Base-by-base conservation (phyloP, 202 grass and related monocot genomes). In the Thinopyrum obtusiflorum region DNA sequence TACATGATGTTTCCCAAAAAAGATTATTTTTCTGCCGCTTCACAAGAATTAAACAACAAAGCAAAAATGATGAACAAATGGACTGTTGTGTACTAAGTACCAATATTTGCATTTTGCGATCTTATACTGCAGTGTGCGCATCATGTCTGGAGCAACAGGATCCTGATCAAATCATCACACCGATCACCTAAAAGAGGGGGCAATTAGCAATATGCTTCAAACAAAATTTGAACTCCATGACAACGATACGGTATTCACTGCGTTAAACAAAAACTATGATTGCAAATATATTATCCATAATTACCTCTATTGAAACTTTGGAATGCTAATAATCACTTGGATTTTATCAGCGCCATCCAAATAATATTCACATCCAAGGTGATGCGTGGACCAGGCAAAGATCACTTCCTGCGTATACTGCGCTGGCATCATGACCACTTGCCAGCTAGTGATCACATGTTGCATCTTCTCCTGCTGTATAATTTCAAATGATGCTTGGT, bases 271-370 rank as follows among this genome's bases (percentile, higher is more conserved):
- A 62, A 83, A 7, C 18, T n/a, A 83, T 76, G 59, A 51, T 46
- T 64, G 4, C 47, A 65, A 84, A 6, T 68, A 33, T 33, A 35
- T 31, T 49, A 33, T 84, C 12, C 59, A 75, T 17, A 49, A 65
- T 84, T 84, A 84, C 82, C 70, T 76, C 70, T 2, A 28, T 26
- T 82, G 65, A 51, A 82, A 82, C 51, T 82, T 72, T 82, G 47
- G 42, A 61, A 72, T 82, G 65, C 32, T 40, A 36, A 82, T 72
- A n/a, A 72, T 72, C 74, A 71, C 49, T 61, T 59, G 49, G 31
- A 82, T 33, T 60, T 27, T 15, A 82, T 72, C 31, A 72, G 68
- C 15, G 11, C n/a, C n/a, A 29, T 14, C 66, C 26, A 81, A 61
- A 40, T 60, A 20, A 72, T 40, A 72, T 72, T 72, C 32, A 18